Evolutionary conservation across 2,329 filamentous ascomycete genomes (phyloP).

Genomic region (Penicillium corylophilum): DNA sequence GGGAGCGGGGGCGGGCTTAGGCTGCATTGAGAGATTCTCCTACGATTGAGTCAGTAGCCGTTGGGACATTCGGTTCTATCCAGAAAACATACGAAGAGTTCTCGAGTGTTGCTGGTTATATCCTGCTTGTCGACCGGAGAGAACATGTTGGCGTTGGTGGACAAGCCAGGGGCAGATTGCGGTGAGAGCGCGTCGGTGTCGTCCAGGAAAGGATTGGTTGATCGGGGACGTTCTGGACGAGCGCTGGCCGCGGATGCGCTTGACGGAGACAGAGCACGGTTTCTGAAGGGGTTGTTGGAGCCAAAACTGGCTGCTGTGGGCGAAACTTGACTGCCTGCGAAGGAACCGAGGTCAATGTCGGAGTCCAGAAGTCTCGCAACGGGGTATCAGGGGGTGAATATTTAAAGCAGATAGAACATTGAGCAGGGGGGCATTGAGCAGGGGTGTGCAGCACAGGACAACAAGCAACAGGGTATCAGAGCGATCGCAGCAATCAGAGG

Average conservation of each 20-base stretch:
- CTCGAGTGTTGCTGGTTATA: conserved; percentile 51
- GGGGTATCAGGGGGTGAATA: not conserved
- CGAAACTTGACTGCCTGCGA: conserved; percentile 32
- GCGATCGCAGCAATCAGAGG: conserved; percentile 9
- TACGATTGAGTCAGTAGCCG: conserved; percentile 16
- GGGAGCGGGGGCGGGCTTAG: conserved; percentile 18
- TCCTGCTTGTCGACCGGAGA: conserved; percentile 39
- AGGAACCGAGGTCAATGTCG: not conserved
- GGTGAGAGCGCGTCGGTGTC: conserved; percentile 41
- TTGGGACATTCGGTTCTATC: not conserved
- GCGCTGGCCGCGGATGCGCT: conserved; percentile 29
- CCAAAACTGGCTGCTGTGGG: conserved; percentile 37
- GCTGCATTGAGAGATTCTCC: conserved; percentile 42
- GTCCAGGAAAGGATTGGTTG: conserved; percentile 64
- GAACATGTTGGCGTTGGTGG: conserved; percentile 25
- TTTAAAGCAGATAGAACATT: not conserved
- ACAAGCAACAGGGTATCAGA: conserved; percentile 3
- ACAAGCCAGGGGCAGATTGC: conserved; percentile 33
- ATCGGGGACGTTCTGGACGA: conserved; percentile 50
- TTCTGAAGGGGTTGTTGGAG: conserved; percentile 54
- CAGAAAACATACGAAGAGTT: conserved; percentile 58
- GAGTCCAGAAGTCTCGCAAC: not conserved
- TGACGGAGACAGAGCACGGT: conserved; percentile 44
- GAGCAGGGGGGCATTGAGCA: not conserved
- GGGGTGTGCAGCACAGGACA: not conserved